Evolutionary conservation across 1,139 yeast genomes (phyloP).

Genomic region (Saccharomyces hybrid): DNA sequence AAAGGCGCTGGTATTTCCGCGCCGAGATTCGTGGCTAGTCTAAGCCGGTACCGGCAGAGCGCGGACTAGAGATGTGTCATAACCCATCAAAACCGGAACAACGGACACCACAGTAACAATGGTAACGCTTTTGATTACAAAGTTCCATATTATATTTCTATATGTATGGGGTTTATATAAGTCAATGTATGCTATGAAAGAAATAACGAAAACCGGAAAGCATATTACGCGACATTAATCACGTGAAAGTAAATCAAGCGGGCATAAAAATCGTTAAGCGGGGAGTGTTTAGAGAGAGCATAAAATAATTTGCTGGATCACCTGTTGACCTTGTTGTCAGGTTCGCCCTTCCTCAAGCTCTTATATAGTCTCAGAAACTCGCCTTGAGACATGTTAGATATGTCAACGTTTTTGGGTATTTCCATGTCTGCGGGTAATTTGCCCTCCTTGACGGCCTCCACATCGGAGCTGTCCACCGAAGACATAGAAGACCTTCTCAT

Average conservation of each 20-base stretch:
- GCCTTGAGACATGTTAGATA: conserved; percentile 22
- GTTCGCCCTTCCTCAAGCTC: conserved; percentile 26
- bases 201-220: too few species aligned
- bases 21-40: neutral
- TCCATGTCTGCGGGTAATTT: conserved; percentile 12
- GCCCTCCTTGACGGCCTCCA: conserved; percentile 3
- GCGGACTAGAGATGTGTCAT: neutral
- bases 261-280: too few species aligned
- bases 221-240: too few species aligned
- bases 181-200: too few species aligned
- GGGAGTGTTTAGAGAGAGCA: too few species aligned
- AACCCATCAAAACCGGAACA: too few species aligned
- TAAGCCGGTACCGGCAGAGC: neutral
- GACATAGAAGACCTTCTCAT: conserved; percentile 3
- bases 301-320: too few species aligned
- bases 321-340: conserved; percentile 23
- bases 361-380: conserved; percentile 26
- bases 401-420: conserved; percentile 13
- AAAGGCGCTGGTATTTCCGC: neutral
- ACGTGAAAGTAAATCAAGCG: too few species aligned
- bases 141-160: too few species aligned
- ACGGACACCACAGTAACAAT: too few species aligned
- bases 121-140: too few species aligned
- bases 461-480: neutral
- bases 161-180: too few species aligned